Evolutionary conservation across 257 asterid species (phyloP).

Genomic region (Solanum pennellii): DNA sequence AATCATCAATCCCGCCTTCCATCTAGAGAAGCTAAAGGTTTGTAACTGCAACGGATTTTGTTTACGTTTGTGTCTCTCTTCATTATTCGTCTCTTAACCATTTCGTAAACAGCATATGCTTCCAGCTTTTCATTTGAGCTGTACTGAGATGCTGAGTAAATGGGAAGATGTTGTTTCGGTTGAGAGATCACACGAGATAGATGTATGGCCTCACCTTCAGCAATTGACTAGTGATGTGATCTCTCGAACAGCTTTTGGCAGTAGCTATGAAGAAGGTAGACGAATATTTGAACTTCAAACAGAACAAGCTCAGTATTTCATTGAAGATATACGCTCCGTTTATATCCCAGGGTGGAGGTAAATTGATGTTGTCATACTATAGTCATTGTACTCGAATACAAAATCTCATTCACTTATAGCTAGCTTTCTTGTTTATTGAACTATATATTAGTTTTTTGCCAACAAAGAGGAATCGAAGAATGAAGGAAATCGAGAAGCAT

Average conservation of each 20-base stretch:
- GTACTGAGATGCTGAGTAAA: constrained; percentile 14
- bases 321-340: not conserved
- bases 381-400: not conserved
- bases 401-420: not conserved
- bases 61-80: not conserved
- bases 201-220: constrained; percentile 34
- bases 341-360: constrained; percentile 14
- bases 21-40: not conserved
- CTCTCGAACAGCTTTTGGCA: constrained; percentile 42
- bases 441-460: constrained; percentile 9
- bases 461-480: constrained; percentile 24
- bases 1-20: constrained; percentile 11
- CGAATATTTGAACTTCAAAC: constrained; percentile 26
- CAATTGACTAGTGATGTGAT: constrained; percentile 20
- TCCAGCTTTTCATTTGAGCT: constrained; percentile 31
- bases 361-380: not conserved
- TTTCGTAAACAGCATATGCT: constrained; percentile 21
- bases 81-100: not conserved
- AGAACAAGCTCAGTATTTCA: not conserved
- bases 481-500: not conserved
- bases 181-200: not conserved
- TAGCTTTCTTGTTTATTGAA: not conserved
- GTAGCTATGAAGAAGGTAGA: constrained; percentile 38
- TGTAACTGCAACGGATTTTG: not conserved
- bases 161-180: not conserved